These are phyloP conservation scores for Sesbania bispinosa DNA, from an alignment of 306 rosid genomes.

Conservation along the genomic window DNA sequence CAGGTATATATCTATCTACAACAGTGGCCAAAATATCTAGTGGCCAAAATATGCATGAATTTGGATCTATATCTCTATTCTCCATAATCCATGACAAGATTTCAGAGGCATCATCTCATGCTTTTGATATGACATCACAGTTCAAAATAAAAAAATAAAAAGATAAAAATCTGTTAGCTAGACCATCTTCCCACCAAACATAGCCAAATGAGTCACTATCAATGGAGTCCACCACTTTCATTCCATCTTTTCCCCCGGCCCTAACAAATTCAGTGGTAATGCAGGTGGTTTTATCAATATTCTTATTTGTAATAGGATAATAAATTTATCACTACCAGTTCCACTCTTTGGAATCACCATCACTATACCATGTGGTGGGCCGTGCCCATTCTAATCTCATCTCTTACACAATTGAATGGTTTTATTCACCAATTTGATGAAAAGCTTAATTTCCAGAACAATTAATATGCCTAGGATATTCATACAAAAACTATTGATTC, in stretches of 20 bases:
- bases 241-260: background rate
- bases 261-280: background rate
- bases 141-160: background rate
- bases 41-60: no score
- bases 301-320: background rate
- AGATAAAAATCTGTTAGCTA: background rate
- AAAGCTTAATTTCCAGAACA: background rate
- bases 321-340: background rate
- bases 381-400: background rate
- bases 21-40: background rate
- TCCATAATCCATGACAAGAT: slow-evolving; percentile 8
- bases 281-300: background rate
- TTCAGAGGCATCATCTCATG: slow-evolving; percentile 6
- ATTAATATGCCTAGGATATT: background rate
- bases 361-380: background rate
- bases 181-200: background rate
- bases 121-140: background rate
- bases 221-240: slow-evolving; percentile 20
- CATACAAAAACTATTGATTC: background rate
- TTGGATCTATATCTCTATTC: background rate
- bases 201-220: background rate
- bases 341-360: background rate
- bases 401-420: no score
- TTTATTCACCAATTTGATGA: background rate
- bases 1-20: background rate